These are phyloP conservation scores for Monosporozyma yasuniensis DNA, from an alignment of 805 yeast genomes.

Conservation along the genomic window DNA sequence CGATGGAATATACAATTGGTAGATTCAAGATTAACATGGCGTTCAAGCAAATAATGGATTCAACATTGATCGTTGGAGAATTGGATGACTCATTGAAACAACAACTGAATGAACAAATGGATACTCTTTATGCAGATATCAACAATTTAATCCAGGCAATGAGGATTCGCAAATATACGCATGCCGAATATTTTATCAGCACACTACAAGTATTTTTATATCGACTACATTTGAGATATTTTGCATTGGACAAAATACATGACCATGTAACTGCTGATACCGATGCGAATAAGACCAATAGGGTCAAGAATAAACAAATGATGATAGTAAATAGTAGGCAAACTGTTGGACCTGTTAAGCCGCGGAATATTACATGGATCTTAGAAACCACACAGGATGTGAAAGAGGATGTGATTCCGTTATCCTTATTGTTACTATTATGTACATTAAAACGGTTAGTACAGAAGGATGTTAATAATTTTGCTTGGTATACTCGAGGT, in stretches of 20 bases:
- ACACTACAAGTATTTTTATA: conserved; percentile 20
- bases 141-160: conserved; percentile 8
- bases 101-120: conserved; percentile 4
- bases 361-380: conserved; percentile 11
- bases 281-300: background rate
- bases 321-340: background rate
- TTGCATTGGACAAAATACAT: conserved; percentile 12
- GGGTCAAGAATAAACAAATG: background rate
- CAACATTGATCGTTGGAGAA: conserved; percentile 11
- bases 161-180: conserved; percentile 1
- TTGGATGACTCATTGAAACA: conserved; percentile 2
- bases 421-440: conserved; percentile 17
- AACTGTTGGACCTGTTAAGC: background rate
- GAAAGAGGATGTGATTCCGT: conserved; percentile 14
- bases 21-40: conserved; percentile 19
- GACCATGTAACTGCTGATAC: conserved; percentile 3
- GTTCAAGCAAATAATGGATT: conserved; percentile 19
- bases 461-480: conserved; percentile 12
- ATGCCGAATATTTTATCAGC: conserved; percentile 16
- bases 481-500: conserved; percentile 24
- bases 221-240: conserved; percentile 20
- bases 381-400: conserved; percentile 10
- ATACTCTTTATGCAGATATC: conserved; percentile 9
- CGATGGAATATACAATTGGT: conserved; percentile 15
- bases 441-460: conserved; percentile 21